phyloP scores from a whole-genome alignment of 768 basidiomycete genomes.

The Leucocoprinus birnbaumii region DNA sequence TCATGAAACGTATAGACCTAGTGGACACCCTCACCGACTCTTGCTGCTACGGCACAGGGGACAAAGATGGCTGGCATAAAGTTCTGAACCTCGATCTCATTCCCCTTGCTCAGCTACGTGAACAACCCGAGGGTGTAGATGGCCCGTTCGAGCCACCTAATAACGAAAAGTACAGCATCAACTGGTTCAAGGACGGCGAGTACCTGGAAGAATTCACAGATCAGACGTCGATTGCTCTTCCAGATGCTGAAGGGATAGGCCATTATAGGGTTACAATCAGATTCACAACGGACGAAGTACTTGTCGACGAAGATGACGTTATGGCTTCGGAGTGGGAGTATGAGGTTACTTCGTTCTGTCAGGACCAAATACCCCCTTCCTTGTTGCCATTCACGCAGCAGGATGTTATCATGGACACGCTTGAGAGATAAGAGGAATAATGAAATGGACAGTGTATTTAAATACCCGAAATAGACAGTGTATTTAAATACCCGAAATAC shows the following conservation, averaged over 20 bases:
- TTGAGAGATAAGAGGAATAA: no score
- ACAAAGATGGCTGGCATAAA: conserved; percentile 20
- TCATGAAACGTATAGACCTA: conserved; percentile 56
- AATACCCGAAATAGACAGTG: no score
- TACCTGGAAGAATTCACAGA: conserved; percentile 46
- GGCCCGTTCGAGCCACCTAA: conserved; percentile 15
- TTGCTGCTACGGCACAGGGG: conserved; percentile 26
- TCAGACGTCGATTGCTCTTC: conserved; percentile 43
- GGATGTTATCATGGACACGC: no score
- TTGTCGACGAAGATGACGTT: conserved; percentile 35
- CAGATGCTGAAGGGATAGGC: conserved; percentile 32
- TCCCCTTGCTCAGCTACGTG: conserved; percentile 58
- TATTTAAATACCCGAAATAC: no score
- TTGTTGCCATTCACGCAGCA: background rate
- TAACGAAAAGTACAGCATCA: conserved; percentile 44
- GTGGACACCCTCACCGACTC: conserved; percentile 50
- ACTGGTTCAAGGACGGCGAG: conserved; percentile 50
- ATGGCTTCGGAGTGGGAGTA: conserved; percentile 17
- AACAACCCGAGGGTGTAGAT: background rate
- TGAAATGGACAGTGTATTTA: background rate
- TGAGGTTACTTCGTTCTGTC: conserved; percentile 18
- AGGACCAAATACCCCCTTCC: background rate
- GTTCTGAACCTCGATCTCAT: conserved; percentile 49
- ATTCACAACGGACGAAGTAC: conserved; percentile 57
- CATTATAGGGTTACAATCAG: conserved; percentile 43